phyloP scores from a whole-genome alignment of 768 basidiomycete genomes.

The Melanogaster broomeanus region DNA sequence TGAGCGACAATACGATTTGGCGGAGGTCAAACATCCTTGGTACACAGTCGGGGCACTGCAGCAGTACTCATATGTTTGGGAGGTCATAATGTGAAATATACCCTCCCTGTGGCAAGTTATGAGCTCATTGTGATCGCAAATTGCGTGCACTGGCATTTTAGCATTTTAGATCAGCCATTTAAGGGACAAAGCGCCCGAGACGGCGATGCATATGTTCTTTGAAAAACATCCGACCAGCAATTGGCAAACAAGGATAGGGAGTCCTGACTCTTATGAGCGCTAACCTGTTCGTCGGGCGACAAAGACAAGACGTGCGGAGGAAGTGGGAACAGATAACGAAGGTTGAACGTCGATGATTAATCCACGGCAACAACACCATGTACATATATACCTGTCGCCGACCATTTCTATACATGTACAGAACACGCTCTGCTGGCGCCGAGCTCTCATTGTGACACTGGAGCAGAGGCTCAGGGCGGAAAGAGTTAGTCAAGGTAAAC shows the following conservation, averaged over 20 bases:
- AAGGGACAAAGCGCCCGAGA: too few species aligned
- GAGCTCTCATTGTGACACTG: neutral
- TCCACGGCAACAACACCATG: too few species aligned
- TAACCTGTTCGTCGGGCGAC: conserved; percentile 51
- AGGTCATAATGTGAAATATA: too few species aligned
- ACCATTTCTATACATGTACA: too few species aligned
- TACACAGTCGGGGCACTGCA: too few species aligned
- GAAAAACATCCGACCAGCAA: conserved; percentile 50
- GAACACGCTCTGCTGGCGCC: too few species aligned
- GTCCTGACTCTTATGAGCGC: conserved; percentile 57
- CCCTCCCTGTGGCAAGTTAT: too few species aligned
- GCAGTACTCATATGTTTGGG: too few species aligned
- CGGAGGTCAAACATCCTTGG: conserved; percentile 11
- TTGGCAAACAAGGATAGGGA: conserved; percentile 50
- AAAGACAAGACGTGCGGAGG: conserved; percentile 55
- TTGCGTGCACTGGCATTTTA: neutral
- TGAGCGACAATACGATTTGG: conserved; percentile 9
- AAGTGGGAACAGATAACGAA: conserved; percentile 56
- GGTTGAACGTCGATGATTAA: conserved; percentile 54
- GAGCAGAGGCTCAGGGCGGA: neutral
- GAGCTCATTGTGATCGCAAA: neutral
- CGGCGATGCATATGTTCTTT: conserved; percentile 50
- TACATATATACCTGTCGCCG: too few species aligned
- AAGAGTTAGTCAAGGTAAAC: neutral
- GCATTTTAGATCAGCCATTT: too few species aligned